Base-by-base conservation (phyloP, 2,329 filamentous ascomycete species). In the Taxawa tesnikishii region DNA sequence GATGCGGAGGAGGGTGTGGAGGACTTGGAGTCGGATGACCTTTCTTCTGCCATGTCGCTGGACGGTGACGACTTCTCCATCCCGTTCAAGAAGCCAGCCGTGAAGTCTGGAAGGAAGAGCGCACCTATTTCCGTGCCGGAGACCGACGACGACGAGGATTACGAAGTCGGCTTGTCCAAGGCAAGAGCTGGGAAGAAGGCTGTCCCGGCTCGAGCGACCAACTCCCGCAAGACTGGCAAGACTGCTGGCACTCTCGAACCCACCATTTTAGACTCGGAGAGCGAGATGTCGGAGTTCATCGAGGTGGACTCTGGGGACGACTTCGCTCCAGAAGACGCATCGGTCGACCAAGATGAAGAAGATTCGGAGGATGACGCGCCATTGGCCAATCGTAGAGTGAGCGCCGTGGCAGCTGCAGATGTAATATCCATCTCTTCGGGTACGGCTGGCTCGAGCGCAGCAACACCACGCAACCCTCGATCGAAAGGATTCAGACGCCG, bases 211-310 rank as follows among this genome's bases (percentile, higher is more conserved):
- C 43, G 42, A 15, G 34, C 32, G 9, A 42, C 33, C n/a, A 8
- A 23, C 26, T 44, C 46, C 18, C 44, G 43, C 30, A 42, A 32
- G 26, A 29, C 36, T 31, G 23, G 36, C 12, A 18, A 16, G 4
- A 23, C 15, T 31, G 35, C 30, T 6, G 45, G 45, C 16, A 49
- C 33, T 13, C 19, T 41, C 18, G 43, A 37, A 30, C 27, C 41
- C 23, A 40, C 41, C 21, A 32, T 58, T 33, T 48, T 59, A 18
- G 54, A 63, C 32, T 58, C 57, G 12, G 53, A 63, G 31, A 58
- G 57, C n/a, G 53, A 68, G 38, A 23, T 41, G 5, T 48, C 43
- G 7, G 38, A 39, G 4, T 51, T 48, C 31, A 27, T 46, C 24
- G 32, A 43, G 25, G 43, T 37, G 31, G 43, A 57, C 14, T 46